Evolutionary conservation across 2,329 filamentous ascomycete genomes (phyloP), one percentile per base, ranked within the genome.

Genomic region (Sporothrix euskadiensis): DNA sequence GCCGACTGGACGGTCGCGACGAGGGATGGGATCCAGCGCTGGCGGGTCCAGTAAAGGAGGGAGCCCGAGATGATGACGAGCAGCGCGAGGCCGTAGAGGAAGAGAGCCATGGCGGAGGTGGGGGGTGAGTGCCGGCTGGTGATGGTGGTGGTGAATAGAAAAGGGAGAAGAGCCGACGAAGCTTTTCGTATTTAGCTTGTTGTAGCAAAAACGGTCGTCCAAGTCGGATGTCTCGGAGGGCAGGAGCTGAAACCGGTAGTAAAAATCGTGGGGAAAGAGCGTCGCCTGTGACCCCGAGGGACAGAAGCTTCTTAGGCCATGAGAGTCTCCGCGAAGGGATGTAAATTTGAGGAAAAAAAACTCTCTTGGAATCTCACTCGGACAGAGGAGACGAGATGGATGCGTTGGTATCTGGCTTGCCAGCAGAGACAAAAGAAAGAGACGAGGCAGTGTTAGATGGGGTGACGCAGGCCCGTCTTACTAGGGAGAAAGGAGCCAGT

Each of bases 21-120:
- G 65, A 97, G 82, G 77, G 88, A 85, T 73, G 88, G 90, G 61
- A 91, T 83, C 96, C 96, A 98, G 83, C 86, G 86, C 73, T 86
- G 82, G 77, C 95, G 93, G 73, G 92, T 95, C 77, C 96, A 84
- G 86, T 94, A 97, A 78, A 96, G 90, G 74, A 85, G 88, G 73
- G 93, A 96, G 74, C 90, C 91, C 76, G 88, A 79, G 78, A 94
- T 80, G 79, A 97, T 86, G 80, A 92, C 86, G 78, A 91, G 82
- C 81, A 97, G 88, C 79, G 89, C 89, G 76, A 94, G 81, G 78
- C 88, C 90, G 84, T 94, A 97, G 83, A 97, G 88, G 76, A 97
- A 81, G 84, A 94, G 96, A 76, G 84, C 86, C 93, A 97, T 97
- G 77, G 78, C 83, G 19, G 81, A 78, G 16, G 9, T 35, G 44